Evolutionary conservation across 257 asterid species (phyloP).

Genomic region (Haberlea rhodopensis): DNA sequence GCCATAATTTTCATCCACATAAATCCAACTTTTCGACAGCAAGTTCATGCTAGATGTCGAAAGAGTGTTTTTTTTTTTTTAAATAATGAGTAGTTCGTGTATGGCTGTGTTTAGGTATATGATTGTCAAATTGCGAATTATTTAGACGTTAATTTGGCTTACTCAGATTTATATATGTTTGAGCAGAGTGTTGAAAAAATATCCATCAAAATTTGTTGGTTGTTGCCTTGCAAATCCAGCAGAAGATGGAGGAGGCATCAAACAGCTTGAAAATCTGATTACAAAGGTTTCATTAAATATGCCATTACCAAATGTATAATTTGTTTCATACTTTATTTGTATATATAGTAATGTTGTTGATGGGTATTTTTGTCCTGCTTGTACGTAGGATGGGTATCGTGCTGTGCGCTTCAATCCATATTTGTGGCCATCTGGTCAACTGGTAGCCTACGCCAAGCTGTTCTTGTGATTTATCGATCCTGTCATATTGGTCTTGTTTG

Average conservation of each 20-base stretch:
- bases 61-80: too few relatives aligned
- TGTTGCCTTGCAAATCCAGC: slow-evolving; percentile 96
- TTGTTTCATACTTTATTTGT: background rate
- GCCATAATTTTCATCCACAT: too few relatives aligned
- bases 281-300: slow-evolving; percentile 44
- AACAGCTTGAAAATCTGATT: slow-evolving; percentile 63
- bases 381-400: slow-evolving; percentile 73
- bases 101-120: background rate
- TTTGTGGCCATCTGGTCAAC: slow-evolving; percentile 86
- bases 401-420: slow-evolving; percentile 93
- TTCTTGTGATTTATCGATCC: slow-evolving; percentile 5
- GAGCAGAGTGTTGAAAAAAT: slow-evolving; percentile 66
- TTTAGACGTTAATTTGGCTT: slow-evolving; percentile 15
- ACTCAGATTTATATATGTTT: background rate
- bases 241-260: slow-evolving; percentile 67
- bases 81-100: background rate
- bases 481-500: background rate
- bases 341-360: slow-evolving; percentile 12
- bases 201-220: slow-evolving; percentile 75
- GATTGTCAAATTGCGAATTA: background rate
- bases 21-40: too few relatives aligned
- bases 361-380: slow-evolving; percentile 20
- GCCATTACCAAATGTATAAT: background rate
- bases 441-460: slow-evolving; percentile 33
- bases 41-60: too few relatives aligned